Conservation (phyloP, 768 basidiomycete species). For the Boletus subparvulus region DNA sequence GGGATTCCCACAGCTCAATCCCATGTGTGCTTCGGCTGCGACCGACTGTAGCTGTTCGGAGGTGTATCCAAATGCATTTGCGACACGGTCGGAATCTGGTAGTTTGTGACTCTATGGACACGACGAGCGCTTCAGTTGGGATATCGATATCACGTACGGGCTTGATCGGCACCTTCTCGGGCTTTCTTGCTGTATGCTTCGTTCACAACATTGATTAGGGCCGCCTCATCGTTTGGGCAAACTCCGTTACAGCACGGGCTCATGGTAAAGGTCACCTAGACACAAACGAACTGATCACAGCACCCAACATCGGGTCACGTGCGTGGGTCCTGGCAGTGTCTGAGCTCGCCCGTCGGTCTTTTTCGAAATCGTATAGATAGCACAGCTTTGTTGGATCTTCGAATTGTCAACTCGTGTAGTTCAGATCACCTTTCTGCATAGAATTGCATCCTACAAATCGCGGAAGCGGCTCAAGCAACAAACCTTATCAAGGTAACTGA, state of each 20-base stretch:
- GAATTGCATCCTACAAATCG: no score
- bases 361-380: no score
- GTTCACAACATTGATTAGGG: slow-evolving; percentile 4
- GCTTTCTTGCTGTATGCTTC: slow-evolving; percentile 13
- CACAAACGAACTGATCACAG: no score
- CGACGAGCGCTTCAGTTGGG: background rate
- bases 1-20: slow-evolving; percentile 57
- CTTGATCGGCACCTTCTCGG: slow-evolving; percentile 3
- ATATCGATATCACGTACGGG: slow-evolving; percentile 9
- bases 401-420: background rate
- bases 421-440: no score
- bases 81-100: slow-evolving; percentile 16
- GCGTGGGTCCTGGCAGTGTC: no score
- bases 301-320: no score
- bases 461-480: background rate
- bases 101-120: background rate
- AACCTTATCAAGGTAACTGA: background rate
- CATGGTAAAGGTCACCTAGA: background rate
- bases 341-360: no score
- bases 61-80: slow-evolving; percentile 48
- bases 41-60: slow-evolving; percentile 42
- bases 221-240: background rate
- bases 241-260: background rate
- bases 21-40: slow-evolving; percentile 46
- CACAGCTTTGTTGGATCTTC: no score